Base-by-base conservation (phyloP, 1,284 basidiomycete genomes). In the Abortiporus biennis region DNA sequence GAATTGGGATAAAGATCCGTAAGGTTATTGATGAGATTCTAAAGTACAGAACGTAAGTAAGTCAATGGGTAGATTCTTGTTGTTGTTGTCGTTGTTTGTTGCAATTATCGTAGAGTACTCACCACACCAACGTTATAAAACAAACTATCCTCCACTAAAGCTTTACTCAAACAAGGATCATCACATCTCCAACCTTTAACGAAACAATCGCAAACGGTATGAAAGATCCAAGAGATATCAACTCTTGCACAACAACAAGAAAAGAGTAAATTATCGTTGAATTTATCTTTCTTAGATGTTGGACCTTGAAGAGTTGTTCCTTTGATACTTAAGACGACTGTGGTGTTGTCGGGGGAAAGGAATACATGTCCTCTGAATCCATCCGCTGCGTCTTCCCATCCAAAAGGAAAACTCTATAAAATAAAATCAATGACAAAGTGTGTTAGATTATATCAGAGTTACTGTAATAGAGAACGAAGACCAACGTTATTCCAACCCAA, bases 221-320 rank as follows among this genome's bases (percentile, higher is more conserved):
- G 67, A 52, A 69, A 66, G 5, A 62, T 58, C 94, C 95, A 98
- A 0, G 90, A 84, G 55, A 93, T 78, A 58, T 91, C 90, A 24
- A 98, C 91, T 22, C 85, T 74, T 3, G 94, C 95, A 56, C 96
- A 99, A 63, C 96, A 99, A 68, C 96, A 99, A 0, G 93, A 97
- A 66, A 97, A 98, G 17, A 98, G 67, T 50, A 96, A 66, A 56
- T 99, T 99, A 65, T 99, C 96, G 57, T 99, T 99, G 56, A 85
- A 83, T 69, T 95, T 97, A 68, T 99, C 95, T 58, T 89, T 85
- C 62, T 84, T 88, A 47, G 86, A 87, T 1, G 92, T 90, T 17
- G 92, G 88, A 1, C 92, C 92, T 16, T 47, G 81, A 9, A 67
- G 48, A 6, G 88, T 92, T 0, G 96, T 99, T 23, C 95, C 96